Evolutionary conservation across 2,329 filamentous ascomycete species (phyloP), one percentile per base, ranked within the genome.

Genomic region (Dryadomyces quercivorus): DNA sequence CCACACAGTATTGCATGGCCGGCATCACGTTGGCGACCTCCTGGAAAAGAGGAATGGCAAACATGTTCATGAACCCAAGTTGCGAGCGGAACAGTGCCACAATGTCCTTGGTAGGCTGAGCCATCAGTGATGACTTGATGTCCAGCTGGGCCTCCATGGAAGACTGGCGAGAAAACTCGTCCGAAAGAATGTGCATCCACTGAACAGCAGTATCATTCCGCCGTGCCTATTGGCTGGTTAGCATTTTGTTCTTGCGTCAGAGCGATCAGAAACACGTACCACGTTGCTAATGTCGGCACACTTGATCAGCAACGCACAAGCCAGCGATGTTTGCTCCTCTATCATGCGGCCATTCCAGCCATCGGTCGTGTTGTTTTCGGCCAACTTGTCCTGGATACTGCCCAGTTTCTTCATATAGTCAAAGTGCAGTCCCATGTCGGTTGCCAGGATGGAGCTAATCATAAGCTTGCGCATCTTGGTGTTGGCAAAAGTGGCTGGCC

Each of bases 251-350:
- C 18, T 13, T 34, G 16, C 21, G 16, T 20, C 20, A 42, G 22
- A 46, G 42, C 12, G 42, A n/a, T 13, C 38, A 45, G 26, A 20
- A 43, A 51, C 16, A 84, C 87, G 68, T 77, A 92, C 88, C 67
- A 97, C 93, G 66, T 98, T 98, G 72, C 92, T 96, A 65, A 98
- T 97, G 68, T 98, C 93, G 43, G 93, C 93, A 66, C 93, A 97
- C 68, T 98, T 98, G 71, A 98, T 96, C 56, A 98, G 73, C 55
- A 98, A 72, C 15, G 90, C 90, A 69, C 93, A 97, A n/a, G 86
- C 75, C 49, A 97, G 71, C 10, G 87, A 82, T 61, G 85, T 86
- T 61, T 90, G 80, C 61, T 91, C 85, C 57, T 93, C 84, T 12
- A 85, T 66, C 61, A 85, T 78, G 60, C 90, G 86, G 5, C 80